Conservation (phyloP, 208 protist genomes). For the Crithidia expoeki region DNA sequence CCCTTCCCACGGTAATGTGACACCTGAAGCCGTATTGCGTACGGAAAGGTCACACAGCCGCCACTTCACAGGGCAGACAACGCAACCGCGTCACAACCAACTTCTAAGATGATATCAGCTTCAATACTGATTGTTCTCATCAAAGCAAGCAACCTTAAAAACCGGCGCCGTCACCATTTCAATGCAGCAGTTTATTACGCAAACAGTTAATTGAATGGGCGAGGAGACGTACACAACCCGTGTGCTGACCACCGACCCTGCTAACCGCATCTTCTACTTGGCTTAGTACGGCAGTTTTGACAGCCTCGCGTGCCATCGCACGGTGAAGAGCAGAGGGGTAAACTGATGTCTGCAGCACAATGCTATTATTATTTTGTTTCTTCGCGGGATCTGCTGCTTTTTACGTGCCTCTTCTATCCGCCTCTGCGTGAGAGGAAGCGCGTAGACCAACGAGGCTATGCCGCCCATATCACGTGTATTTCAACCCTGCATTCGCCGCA, state of each 20-base stretch:
- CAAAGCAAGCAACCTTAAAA: too few species aligned
- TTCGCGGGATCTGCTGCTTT: background rate
- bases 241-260: constrained; percentile 16
- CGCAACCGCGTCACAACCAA: too few species aligned
- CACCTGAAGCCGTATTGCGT: too few species aligned
- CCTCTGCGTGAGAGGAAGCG: background rate
- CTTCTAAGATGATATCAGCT: too few species aligned
- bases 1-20: too few species aligned
- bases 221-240: constrained; percentile 22
- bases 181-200: constrained; percentile 20
- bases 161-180: too few species aligned
- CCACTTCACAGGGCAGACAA: too few species aligned
- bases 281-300: constrained; percentile 3
- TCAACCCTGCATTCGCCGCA: background rate
- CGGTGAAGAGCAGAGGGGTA: constrained; percentile 6
- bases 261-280: constrained; percentile 17
- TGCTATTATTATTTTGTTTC: too few species aligned
- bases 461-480: background rate
- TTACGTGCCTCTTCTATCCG: background rate
- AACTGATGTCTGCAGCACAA: constrained; percentile 16
- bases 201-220: constrained; percentile 13
- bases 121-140: too few species aligned
- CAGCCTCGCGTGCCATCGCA: constrained; percentile 7
- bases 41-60: too few species aligned
- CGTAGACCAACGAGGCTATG: background rate